phyloP scores from a whole-genome alignment of 2,329 filamentous ascomycete species.

The Albophoma yamanashiensis region DNA sequence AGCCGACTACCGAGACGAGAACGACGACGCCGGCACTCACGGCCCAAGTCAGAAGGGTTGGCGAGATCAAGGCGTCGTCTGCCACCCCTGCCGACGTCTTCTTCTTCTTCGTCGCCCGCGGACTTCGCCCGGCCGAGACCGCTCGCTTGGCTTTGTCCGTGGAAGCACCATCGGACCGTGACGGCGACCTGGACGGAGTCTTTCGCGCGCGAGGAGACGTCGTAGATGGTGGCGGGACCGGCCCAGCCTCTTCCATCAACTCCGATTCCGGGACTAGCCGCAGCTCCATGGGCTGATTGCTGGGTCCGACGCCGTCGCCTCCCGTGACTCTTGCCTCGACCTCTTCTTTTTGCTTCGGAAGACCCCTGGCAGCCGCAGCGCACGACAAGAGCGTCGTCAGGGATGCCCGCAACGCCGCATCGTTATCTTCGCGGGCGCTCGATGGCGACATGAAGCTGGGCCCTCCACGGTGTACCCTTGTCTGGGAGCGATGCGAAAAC shows the following conservation, averaged over 20 bases:
- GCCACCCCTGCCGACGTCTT: conserved; percentile 27
- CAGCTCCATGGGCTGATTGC: conserved; percentile 45
- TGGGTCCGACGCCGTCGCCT: conserved; percentile 29
- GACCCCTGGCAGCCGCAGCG: conserved; percentile 75
- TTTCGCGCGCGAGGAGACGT: conserved; percentile 13
- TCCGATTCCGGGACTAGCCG: conserved; percentile 52
- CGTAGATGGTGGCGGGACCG: conserved; percentile 7
- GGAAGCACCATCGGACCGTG: conserved; percentile 10
- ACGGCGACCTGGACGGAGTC: conserved; percentile 19
- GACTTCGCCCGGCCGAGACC: conserved; percentile 26
- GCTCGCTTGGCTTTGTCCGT: conserved; percentile 41
- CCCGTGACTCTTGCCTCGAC: conserved; percentile 21
- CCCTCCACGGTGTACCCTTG: conserved; percentile 31
- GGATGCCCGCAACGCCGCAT: conserved; percentile 83
- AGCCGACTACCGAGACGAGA: conserved; percentile 56
- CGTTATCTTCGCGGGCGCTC: conserved; percentile 70
- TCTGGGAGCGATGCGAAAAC: conserved; percentile 36
- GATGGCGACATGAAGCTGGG: conserved; percentile 61
- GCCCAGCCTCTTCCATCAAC: conserved; percentile 29
- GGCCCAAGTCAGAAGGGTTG: conserved; percentile 53
- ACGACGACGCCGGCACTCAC: conserved; percentile 58
- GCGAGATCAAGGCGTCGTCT: conserved; percentile 37
- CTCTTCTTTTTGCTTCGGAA: conserved; percentile 54
- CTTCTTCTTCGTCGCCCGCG: conserved; percentile 49
- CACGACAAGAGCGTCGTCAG: conserved; percentile 95